These are phyloP conservation scores for Venturia aucupariae DNA, from an alignment of 2,329 filamentous ascomycete genomes.

Conservation along the genomic window DNA sequence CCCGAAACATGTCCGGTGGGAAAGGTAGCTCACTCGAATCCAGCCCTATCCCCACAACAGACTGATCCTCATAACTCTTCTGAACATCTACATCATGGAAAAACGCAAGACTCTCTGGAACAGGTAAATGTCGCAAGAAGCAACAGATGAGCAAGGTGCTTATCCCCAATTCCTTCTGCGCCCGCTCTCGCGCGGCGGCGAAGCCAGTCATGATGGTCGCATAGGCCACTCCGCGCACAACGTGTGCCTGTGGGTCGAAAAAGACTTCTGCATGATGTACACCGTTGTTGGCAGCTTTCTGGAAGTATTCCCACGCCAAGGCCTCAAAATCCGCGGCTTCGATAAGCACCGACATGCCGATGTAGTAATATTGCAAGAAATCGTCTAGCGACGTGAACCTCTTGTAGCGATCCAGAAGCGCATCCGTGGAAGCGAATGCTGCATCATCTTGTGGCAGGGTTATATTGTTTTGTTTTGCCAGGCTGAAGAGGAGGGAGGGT, in stretches of 20 bases:
- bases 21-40: constrained; percentile 48
- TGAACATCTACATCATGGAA: constrained; percentile 39
- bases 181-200: constrained; percentile 48
- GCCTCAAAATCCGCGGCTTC: constrained; percentile 60
- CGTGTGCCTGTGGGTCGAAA: constrained; percentile 73
- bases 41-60: constrained; percentile 55
- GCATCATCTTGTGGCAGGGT: constrained; percentile 46
- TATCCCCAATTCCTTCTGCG: constrained; percentile 54
- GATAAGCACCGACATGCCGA: constrained; percentile 61
- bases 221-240: constrained; percentile 52
- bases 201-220: constrained; percentile 57
- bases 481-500: constrained; percentile 58
- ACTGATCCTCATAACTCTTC: constrained; percentile 38
- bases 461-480: constrained; percentile 59
- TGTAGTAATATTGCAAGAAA: constrained; percentile 72
- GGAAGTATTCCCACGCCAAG: constrained; percentile 63
- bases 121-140: constrained; percentile 61
- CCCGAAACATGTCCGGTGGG: constrained; percentile 46
- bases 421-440: constrained; percentile 51
- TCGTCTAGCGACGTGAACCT: constrained; percentile 63
- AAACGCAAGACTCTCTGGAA: constrained; percentile 43
- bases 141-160: constrained; percentile 61
- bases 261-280: constrained; percentile 69
- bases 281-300: constrained; percentile 52
- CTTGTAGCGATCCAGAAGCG: constrained; percentile 55